A percentile compares a stretch with the other conserved stretches of the same genome.
Evolutionary conservation across 2,329 filamentous ascomycete species (phyloP).

Genomic region (Eutypella sp.): DNA sequence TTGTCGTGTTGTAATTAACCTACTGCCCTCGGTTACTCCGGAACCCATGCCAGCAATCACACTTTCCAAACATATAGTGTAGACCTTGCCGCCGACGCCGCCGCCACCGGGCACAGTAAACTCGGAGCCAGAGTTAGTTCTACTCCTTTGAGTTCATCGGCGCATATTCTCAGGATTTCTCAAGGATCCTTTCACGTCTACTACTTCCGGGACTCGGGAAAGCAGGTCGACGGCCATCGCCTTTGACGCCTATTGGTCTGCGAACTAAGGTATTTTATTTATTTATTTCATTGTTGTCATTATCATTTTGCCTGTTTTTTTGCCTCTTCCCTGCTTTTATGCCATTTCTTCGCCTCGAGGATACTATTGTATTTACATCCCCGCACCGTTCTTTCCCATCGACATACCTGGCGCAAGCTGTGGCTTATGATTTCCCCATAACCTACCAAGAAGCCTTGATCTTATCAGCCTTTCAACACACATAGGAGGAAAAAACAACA

Average conservation of each 20-base stretch:
- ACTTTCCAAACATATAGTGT: too few species aligned
- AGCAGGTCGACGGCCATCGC: constrained; percentile 4
- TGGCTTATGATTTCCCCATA: too few species aligned
- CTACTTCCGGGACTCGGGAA: constrained; percentile 7
- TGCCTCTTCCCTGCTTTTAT: not conserved
- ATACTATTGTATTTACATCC: too few species aligned
- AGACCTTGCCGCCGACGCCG: constrained; percentile 1
- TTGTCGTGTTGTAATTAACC: too few species aligned
- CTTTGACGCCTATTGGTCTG: not conserved
- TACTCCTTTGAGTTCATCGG: not conserved
- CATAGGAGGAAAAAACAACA: too few species aligned
- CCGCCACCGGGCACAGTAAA: not conserved
- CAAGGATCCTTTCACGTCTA: constrained; percentile 1
- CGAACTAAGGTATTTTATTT: not conserved
- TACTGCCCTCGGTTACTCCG: too few species aligned
- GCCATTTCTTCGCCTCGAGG: not conserved
- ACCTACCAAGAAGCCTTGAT: too few species aligned
- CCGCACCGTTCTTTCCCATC: too few species aligned
- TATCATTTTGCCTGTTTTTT: not conserved
- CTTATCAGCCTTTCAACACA: too few species aligned
- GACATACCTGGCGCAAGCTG: too few species aligned
- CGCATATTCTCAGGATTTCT: not conserved
- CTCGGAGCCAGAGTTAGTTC: not conserved
- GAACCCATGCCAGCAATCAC: too few species aligned
- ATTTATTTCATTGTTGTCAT: not conserved